These are phyloP conservation scores for Pelargonium citronellum DNA, from an alignment of 441 rosid species.

Conservation along the genomic window DNA sequence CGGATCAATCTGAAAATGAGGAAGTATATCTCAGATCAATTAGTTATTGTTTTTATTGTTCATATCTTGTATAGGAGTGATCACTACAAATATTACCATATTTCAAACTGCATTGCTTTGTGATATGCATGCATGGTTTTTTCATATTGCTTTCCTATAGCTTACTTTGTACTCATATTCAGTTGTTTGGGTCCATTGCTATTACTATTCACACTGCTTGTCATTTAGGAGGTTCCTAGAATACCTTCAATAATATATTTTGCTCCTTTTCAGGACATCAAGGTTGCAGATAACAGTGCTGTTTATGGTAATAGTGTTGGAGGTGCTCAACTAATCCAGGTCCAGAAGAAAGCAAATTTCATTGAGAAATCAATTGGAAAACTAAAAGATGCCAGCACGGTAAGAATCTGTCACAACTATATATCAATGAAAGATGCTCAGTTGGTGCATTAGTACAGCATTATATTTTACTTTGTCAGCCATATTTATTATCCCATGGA, in stretches of 20 bases:
- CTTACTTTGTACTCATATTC: neutral
- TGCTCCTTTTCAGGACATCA: constrained; percentile 40
- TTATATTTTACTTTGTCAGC: constrained; percentile 10
- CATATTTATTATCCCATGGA: neutral
- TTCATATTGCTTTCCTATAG: neutral
- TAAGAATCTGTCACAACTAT: constrained; percentile 31
- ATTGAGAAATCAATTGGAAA: constrained; percentile 75
- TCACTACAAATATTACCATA: neutral
- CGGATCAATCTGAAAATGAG: constrained; percentile 54
- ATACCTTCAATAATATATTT: constrained; percentile 19
- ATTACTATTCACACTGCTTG: neutral
- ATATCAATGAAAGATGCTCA: constrained; percentile 3
- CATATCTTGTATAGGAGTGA: neutral
- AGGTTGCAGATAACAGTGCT: constrained; percentile 29
- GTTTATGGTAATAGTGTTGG: constrained; percentile 32
- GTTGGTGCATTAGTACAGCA: neutral
- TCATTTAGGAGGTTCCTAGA: constrained; percentile 5
- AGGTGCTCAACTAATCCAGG: constrained; percentile 42
- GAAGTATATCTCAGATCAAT: constrained; percentile 39
- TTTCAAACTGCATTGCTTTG: neutral
- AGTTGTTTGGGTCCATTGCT: neutral
- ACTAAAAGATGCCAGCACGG: constrained; percentile 79
- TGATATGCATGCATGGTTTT: neutral
- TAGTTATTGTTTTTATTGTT: neutral
- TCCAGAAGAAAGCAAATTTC: constrained; percentile 60